Evolutionary conservation across 2,329 filamentous ascomycete genomes (phyloP).

Genomic region (Ramularia endophylla): DNA sequence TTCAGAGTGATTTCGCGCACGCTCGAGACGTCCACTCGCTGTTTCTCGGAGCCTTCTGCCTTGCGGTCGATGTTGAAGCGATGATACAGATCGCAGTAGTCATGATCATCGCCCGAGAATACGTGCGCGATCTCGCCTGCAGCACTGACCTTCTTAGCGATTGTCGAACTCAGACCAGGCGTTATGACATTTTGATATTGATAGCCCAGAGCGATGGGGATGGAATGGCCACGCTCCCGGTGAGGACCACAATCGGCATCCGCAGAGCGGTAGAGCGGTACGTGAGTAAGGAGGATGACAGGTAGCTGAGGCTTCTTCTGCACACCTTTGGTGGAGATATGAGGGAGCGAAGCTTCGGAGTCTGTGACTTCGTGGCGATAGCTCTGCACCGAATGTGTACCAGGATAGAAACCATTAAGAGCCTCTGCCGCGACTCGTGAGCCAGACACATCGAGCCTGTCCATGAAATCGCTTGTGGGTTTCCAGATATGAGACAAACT

Average conservation of each 20-base stretch:
- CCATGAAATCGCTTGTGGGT: slow-evolving; percentile 70
- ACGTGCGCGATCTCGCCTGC: slow-evolving; percentile 71
- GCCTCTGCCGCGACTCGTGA: slow-evolving; percentile 63
- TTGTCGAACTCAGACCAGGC: slow-evolving; percentile 64
- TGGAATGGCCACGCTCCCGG: slow-evolving; percentile 80
- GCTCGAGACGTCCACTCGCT: slow-evolving; percentile 45
- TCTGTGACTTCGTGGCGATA: slow-evolving; percentile 31
- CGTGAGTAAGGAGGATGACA: slow-evolving; percentile 83
- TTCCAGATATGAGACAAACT: slow-evolving; percentile 56
- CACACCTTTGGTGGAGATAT: slow-evolving; percentile 1
- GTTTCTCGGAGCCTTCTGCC: slow-evolving; percentile 30
- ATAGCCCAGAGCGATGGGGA: slow-evolving; percentile 72
- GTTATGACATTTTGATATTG: slow-evolving; percentile 96
- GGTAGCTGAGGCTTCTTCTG: slow-evolving; percentile 56
- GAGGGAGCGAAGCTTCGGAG: slow-evolving; percentile 27
- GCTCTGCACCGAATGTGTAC: slow-evolving; percentile 9
- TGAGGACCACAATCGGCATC: slow-evolving; percentile 83
- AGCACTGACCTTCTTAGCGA: slow-evolving; percentile 60
- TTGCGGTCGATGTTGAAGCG: slow-evolving; percentile 36
- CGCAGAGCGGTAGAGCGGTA: slow-evolving; percentile 75
- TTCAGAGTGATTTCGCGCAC: slow-evolving; percentile 87
- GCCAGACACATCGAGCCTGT: slow-evolving; percentile 59
- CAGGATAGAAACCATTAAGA: slow-evolving; percentile 44
- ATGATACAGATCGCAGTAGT: slow-evolving; percentile 90
- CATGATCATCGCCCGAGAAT: slow-evolving; percentile 96